Evolutionary conservation across 192 early-diverging fungal genomes (phyloP), one percentile per base, ranked within the genome.

Genomic region (Lobosporangium transversale): DNA sequence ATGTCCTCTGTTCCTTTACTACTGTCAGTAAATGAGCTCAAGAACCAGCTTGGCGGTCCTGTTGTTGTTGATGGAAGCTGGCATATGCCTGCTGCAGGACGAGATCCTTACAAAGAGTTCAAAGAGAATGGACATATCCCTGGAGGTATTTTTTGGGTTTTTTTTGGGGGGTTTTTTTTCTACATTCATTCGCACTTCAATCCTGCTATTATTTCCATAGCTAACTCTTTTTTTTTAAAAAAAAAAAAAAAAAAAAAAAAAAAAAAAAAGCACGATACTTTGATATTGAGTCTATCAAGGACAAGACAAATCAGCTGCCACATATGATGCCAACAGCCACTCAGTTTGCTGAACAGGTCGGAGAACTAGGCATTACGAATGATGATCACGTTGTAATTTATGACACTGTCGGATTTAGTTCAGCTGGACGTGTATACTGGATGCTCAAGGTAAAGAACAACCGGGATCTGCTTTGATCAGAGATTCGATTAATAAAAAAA

Each of bases 341-440:
- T 40, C 81, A 84, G 24, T 97, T 99, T 85, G 90, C 83, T 30
- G 54, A 86, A 1, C 87, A 88, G 26, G 90, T 95, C 14, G 89
- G 91, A 52, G 75, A 85, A 9, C 79, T 97, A 51, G 94, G 94
- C 35, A 94, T 99, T 45, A 64, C 78, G 9, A 88, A 90, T 23
- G 73, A 80, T 15, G 94, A 96, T 73, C 93, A 96, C 74, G 86
- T 99, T 12, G 91, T 99, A 0, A 86, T 95, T 26, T 99, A 99
- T 70, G 97, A 99, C 69, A 82, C 90, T 1, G 70, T 83, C 3
- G 95, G 95, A 7, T 82, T 94, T 32, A 87, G 91, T 50, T 91
- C 95, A 15, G 89, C 95, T 8, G 88, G 89, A 43, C 88, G 97
- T 17, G 93, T 94, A 21, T 97, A 92, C 78, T 99, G 95, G 95